These are phyloP conservation scores for Thielaviopsis populi DNA, from an alignment of 2,329 filamentous ascomycete genomes.

Conservation along the genomic window DNA sequence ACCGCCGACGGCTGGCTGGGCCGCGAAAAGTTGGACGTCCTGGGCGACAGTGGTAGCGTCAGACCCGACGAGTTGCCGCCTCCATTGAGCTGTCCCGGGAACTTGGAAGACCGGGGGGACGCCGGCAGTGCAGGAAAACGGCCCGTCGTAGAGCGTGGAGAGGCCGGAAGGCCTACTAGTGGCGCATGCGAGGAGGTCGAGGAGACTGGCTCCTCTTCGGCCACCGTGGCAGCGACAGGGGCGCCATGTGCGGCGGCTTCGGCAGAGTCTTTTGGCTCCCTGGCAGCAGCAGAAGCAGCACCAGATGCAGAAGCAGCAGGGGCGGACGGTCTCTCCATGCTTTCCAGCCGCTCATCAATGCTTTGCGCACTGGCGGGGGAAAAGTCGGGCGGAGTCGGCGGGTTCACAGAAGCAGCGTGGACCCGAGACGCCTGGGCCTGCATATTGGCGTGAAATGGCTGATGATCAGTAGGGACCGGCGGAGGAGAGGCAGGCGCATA, in stretches of 20 bases:
- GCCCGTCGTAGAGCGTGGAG: constrained; percentile 24
- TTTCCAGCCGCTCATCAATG: constrained; percentile 33
- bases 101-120: constrained; percentile 12
- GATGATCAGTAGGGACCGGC: constrained; percentile 24
- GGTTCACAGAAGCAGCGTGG: background rate
- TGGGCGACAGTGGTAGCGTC: constrained; percentile 34
- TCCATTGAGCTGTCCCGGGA: background rate
- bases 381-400: constrained; percentile 29
- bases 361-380: constrained; percentile 32
- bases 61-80: background rate
- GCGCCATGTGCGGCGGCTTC: background rate
- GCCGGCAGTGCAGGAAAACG: constrained; percentile 23
- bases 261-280: background rate
- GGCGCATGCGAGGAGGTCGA: constrained; percentile 33
- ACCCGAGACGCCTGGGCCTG: constrained; percentile 20
- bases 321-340: background rate
- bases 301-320: no score
- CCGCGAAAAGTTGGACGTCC: constrained; percentile 35
- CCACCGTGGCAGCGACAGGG: constrained; percentile 2
- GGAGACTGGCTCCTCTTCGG: constrained; percentile 28
- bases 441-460: constrained; percentile 26
- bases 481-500: constrained; percentile 44
- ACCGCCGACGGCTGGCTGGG: constrained; percentile 38
- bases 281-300: background rate
- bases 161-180: constrained; percentile 32